Percentiles rank a stretch among this genome's conserved stretches.
phyloP scores from a whole-genome alignment of 1,139 yeast species.

The Lizanozyma gosingica region DNA sequence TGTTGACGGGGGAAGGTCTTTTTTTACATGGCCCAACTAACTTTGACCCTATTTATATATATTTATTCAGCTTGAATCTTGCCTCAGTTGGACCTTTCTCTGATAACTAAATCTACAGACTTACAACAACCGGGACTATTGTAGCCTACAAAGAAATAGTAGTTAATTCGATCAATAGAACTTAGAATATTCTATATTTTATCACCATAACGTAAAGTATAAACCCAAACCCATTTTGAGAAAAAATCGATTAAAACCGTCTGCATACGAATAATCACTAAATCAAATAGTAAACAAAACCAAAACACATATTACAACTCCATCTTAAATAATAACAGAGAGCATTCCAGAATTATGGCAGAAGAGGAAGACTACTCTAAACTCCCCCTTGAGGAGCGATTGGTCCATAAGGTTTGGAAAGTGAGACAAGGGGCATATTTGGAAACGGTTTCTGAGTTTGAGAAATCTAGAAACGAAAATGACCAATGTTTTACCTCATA shows the following conservation, averaged over 20 bases:
- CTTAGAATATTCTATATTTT: too few species aligned
- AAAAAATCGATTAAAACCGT: neutral
- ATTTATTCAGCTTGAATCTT: neutral
- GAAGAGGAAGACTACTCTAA: conserved; percentile 55
- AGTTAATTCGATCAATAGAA: too few species aligned
- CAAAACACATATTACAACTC: too few species aligned
- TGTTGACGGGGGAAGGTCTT: too few species aligned
- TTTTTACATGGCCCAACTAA: too few species aligned
- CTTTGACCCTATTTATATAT: too few species aligned
- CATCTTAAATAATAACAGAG: too few species aligned
- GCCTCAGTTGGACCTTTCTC: neutral
- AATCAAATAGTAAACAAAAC: neutral
- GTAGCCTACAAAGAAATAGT: too few species aligned
- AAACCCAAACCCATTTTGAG: too few species aligned
- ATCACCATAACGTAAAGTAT: too few species aligned
- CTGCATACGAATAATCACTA: neutral
- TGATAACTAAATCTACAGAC: neutral
- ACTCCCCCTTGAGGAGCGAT: conserved; percentile 58
- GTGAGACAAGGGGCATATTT: conserved; percentile 77
- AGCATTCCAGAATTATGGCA: conserved; percentile 15
- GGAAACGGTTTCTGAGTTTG: conserved; percentile 48
- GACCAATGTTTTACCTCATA: conserved; percentile 47
- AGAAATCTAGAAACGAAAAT: conserved; percentile 43
- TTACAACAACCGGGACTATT: too few species aligned
- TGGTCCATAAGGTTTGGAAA: conserved; percentile 81